Conservation (phyloP, 345 rosid genomes). For the Eucalyptus sideroxylon region DNA sequence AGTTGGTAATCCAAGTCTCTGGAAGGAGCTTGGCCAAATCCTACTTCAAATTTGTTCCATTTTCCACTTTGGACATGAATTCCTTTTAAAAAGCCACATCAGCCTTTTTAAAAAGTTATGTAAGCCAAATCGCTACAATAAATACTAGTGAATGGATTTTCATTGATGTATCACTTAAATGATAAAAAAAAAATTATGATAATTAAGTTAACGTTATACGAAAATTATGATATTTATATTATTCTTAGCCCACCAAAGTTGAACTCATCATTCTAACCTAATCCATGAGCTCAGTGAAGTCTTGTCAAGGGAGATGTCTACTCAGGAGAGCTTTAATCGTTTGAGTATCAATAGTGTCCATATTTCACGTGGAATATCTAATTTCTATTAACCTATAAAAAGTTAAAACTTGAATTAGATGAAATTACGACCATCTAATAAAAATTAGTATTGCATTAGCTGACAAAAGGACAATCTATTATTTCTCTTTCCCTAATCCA, state of each 20-base stretch:
- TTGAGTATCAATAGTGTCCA: not conserved
- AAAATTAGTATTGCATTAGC: not conserved
- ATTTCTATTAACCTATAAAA: not conserved
- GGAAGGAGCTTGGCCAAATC: too few relatives aligned
- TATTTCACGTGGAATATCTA: not conserved
- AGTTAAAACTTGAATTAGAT: not conserved
- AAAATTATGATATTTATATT: too few relatives aligned
- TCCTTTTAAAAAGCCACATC: too few relatives aligned
- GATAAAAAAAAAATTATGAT: too few relatives aligned
- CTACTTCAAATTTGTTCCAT: not conserved
- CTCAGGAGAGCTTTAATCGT: not conserved
- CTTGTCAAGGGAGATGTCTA: not conserved
- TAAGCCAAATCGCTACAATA: too few relatives aligned
- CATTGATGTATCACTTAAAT: not conserved
- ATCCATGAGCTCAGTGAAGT: not conserved
- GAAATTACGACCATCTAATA: not conserved
- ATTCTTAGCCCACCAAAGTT: not conserved
- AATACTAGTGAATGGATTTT: too few relatives aligned
- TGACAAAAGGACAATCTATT: not conserved
- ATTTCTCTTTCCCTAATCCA: not conserved
- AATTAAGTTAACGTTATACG: accelerated
- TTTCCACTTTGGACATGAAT: too few relatives aligned
- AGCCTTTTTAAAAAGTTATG: too few relatives aligned
- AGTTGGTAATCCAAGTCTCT: too few relatives aligned
- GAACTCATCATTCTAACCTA: not conserved